A percentile compares a stretch with the other conserved stretches of the same genome.
These are phyloP conservation scores for Pyrenophora seminiperda DNA, from an alignment of 2,329 filamentous ascomycete species.

Conservation along the genomic window DNA sequence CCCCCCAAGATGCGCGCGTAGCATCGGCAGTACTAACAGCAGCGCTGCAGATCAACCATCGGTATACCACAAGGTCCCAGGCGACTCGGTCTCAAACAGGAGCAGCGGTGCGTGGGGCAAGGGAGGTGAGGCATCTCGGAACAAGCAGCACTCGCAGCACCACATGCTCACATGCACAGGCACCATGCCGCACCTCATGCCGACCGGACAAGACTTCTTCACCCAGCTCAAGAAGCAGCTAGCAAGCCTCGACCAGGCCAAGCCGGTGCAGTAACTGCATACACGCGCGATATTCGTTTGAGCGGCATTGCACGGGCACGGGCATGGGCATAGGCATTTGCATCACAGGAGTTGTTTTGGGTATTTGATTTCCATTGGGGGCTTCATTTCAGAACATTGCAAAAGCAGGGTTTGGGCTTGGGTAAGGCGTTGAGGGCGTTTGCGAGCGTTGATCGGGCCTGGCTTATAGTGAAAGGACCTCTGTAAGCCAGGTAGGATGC, in stretches of 20 bases:
- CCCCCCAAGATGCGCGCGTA: conserved; percentile 2
- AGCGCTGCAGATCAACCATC: conserved; percentile 33
- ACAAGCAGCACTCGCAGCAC: neutral
- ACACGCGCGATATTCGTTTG: conserved; percentile 29
- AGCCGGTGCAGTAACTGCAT: conserved; percentile 33
- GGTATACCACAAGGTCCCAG: conserved; percentile 48
- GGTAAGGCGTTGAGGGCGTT: conserved; percentile 37
- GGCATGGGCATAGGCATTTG: too few species aligned
- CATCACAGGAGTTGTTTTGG: conserved; percentile 44
- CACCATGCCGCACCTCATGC: conserved; percentile 50
- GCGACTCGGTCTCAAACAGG: conserved; percentile 46
- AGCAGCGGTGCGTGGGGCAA: conserved; percentile 49
- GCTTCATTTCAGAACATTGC: conserved; percentile 20
- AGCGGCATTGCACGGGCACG: conserved; percentile 44
- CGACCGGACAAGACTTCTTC: conserved; percentile 53
- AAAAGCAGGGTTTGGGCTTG: conserved; percentile 23
- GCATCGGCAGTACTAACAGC: conserved; percentile 26
- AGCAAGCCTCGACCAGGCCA: conserved; percentile 46
- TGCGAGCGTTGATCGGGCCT: conserved; percentile 10
- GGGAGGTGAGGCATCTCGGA: conserved; percentile 39
- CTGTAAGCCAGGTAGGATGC: too few species aligned
- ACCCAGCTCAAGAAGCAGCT: conserved; percentile 54
- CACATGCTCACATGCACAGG: conserved; percentile 32
- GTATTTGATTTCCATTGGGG: conserved; percentile 26
- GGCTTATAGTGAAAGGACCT: too few species aligned